These are phyloP conservation scores for Hysterangium stoloniferum DNA, from an alignment of 768 basidiomycete genomes.

Conservation along the genomic window DNA sequence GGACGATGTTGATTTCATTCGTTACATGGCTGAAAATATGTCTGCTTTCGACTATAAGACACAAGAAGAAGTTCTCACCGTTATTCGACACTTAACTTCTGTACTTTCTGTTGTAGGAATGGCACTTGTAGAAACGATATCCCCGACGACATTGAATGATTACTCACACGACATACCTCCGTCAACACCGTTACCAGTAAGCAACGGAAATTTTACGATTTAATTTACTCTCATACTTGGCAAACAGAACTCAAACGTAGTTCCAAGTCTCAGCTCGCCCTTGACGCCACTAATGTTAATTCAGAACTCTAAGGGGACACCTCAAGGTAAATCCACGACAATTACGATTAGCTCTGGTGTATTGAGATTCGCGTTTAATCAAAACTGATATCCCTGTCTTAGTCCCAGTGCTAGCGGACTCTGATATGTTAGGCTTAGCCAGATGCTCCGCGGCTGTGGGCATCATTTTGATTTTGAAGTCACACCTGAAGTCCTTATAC, in stretches of 20 bases:
- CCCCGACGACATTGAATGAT: constrained; percentile 60
- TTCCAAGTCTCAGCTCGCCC: neutral
- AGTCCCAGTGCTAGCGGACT: too few species aligned
- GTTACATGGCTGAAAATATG: constrained; percentile 95
- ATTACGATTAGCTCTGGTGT: too few species aligned
- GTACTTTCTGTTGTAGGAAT: constrained; percentile 73
- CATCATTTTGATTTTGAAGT: constrained; percentile 83
- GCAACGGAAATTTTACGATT: too few species aligned
- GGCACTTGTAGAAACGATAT: constrained; percentile 69
- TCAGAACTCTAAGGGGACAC: neutral
- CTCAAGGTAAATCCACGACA: neutral
- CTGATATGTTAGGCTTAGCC: constrained; percentile 13
- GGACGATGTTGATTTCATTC: constrained; percentile 78
- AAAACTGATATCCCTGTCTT: too few species aligned
- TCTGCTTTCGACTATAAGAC: constrained; percentile 91
- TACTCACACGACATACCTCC: constrained; percentile 39
- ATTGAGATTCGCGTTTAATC: too few species aligned
- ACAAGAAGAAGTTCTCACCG: constrained; percentile 83
- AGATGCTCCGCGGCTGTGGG: constrained; percentile 61
- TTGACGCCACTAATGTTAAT: constrained; percentile 4
- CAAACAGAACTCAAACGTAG: too few species aligned
- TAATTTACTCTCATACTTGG: too few species aligned
- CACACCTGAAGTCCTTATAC: constrained; percentile 77
- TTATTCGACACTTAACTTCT: constrained; percentile 71
- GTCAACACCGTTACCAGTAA: neutral